These are phyloP conservation scores for Suillus decipiens DNA, from an alignment of 768 basidiomycete species.

Conservation along the genomic window DNA sequence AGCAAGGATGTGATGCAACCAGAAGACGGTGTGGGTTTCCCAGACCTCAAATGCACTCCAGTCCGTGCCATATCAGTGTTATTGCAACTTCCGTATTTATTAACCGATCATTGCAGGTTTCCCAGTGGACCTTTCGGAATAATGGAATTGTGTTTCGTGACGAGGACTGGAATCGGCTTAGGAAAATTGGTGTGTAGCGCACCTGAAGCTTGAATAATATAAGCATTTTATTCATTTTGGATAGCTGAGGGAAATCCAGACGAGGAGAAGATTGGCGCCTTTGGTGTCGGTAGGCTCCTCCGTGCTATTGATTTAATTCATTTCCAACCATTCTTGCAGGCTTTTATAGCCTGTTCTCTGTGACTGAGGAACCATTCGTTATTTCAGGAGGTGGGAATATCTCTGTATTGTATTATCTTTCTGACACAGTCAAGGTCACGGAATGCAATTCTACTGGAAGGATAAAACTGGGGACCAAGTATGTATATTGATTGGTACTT, in stretches of 20 bases:
- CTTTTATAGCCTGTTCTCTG: conserved; percentile 81
- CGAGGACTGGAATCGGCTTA: conserved; percentile 86
- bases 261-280: conserved; percentile 94
- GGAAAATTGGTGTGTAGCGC: conserved; percentile 72
- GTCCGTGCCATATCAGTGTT: conserved; percentile 32
- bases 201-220: background rate
- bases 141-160: conserved; percentile 82
- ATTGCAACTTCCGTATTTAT: background rate
- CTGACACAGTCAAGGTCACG: conserved; percentile 53
- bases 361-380: conserved; percentile 82
- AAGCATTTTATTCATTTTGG: background rate
- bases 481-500: conserved; percentile 4
- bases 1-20: conserved; percentile 10
- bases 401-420: conserved; percentile 18
- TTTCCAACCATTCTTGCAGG: conserved; percentile 36
- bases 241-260: conserved; percentile 92
- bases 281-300: conserved; percentile 68
- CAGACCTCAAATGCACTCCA: conserved; percentile 64
- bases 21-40: conserved; percentile 36
- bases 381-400: conserved; percentile 64
- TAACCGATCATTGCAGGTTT: conserved; percentile 46
- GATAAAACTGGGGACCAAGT: conserved; percentile 83
- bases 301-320: background rate
- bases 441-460: conserved; percentile 98
- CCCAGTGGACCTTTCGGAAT: conserved; percentile 86